Evolutionary conservation across 2,329 filamentous ascomycete genomes (phyloP), one percentile per base, ranked within the genome.

Genomic region (Cladosporium colombiae): DNA sequence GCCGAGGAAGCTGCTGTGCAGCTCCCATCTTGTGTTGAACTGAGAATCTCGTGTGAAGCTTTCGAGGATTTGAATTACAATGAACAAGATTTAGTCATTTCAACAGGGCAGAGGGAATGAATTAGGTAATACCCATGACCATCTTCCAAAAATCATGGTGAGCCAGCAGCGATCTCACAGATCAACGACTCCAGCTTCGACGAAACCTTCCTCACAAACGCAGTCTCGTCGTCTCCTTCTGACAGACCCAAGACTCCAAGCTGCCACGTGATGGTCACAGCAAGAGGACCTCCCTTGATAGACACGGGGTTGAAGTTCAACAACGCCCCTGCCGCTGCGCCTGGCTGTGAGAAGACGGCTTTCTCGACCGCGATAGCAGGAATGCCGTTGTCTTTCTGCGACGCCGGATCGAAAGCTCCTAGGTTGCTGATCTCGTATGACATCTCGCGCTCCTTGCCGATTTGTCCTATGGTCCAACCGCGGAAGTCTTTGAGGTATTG

Each of bases 361-460:
- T 79, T 72, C 10, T 70, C 73, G 2, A 83, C 71, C 10, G 62
- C 57, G 62, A 70, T 71, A 16, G 3, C 55, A 3, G 46, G 1
- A 33, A 50, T 4, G 25, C 1, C 11, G 5, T 23, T 14, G 4
- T 25, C 18, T 1, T 2, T 63, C 65, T 18, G 64, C 68, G 57
- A 21, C 10, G 21, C 31, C 5, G 60, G 60, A 5, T 77, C 72
- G 67, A 83, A 80, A 2, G 70, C 75, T 25, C 78, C 76, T 2
- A 83, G 57, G 67, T 84, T 84, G 71, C 81, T 83, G 10, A 84
- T 64, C 69, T 82, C 81, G 62, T 79, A 83, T 5, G 80, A 81
- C 16, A 68, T 73, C 37, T 81, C 79, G 27, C 81, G 74, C 31
- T 67, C 66, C 60, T 77, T 69, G 6, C 78, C 78, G 6, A 82